A percentile compares a stretch with the other conserved stretches of the same genome.
Conservation (phyloP, 2,329 filamentous ascomycete genomes). For the Ceratocystis variospora region DNA sequence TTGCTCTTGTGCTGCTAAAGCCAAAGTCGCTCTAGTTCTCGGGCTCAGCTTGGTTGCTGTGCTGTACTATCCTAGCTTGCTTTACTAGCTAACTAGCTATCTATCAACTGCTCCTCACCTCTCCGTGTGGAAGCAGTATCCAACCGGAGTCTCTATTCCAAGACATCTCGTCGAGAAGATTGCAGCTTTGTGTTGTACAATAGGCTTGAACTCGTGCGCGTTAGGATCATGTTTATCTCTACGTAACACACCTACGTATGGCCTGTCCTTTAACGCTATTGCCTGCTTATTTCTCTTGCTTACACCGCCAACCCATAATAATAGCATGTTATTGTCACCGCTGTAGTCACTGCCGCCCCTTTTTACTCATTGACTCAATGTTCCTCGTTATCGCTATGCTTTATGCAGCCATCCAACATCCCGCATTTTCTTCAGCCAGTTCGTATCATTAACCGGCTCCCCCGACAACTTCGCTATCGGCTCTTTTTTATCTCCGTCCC, state of each 20-base stretch:
- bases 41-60: not conserved
- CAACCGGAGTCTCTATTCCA: too few species aligned
- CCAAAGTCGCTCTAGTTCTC: not conserved
- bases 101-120: not conserved
- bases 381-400: conserved; percentile 1
- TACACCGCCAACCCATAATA: not conserved
- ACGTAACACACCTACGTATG: not conserved
- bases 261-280: not conserved
- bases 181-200: too few species aligned
- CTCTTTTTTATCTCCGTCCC: not conserved
- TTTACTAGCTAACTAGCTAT: not conserved
- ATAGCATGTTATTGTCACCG: not conserved
- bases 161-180: too few species aligned
- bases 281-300: not conserved
- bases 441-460: conserved; percentile 1
- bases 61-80: not conserved
- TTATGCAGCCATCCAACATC: conserved; percentile 2
- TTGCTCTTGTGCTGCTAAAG: not conserved
- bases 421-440: conserved; percentile 1
- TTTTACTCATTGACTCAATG: not conserved
- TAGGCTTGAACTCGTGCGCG: too few species aligned
- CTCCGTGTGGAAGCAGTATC: too few species aligned
- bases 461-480: not conserved
- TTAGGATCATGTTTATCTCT: not conserved
- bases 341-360: not conserved